phyloP scores from a whole-genome alignment of 2,329 filamentous ascomycete genomes.

The Diaporthe velutina region DNA sequence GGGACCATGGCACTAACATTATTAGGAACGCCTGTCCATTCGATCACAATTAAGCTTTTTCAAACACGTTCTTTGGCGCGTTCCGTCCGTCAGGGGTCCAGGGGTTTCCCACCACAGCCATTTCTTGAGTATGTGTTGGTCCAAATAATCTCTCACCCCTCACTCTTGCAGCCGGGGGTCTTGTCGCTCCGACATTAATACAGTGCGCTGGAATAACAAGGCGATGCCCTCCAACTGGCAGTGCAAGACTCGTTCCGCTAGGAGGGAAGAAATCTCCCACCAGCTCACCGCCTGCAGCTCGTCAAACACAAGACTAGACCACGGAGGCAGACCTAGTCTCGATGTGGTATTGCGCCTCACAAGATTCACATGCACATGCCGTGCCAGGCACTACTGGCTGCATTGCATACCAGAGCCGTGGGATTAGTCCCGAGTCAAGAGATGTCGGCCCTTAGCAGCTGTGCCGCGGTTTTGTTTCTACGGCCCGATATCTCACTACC shows the following conservation, averaged over 20 bases:
- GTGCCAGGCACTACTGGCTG: conserved; percentile 10
- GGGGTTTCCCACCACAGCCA: background rate
- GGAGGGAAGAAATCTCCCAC: background rate
- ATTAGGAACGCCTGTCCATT: background rate
- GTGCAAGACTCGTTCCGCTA: background rate
- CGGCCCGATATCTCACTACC: conserved; percentile 19
- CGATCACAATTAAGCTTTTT: conserved; percentile 4
- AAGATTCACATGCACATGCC: conserved; percentile 28
- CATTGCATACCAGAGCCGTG: conserved; percentile 5
- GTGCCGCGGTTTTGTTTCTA: background rate
- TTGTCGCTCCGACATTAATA: no score
- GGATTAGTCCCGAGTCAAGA: conserved; percentile 20
- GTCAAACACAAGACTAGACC: conserved; percentile 14
- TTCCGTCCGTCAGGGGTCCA: background rate
- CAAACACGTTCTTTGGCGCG: background rate
- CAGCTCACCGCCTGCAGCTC: conserved; percentile 19
- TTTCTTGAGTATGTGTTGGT: no score
- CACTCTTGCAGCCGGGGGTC: no score
- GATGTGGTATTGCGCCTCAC: conserved; percentile 3
- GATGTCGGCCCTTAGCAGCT: conserved; percentile 11
- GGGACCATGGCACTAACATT: no score
- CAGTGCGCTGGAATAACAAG: background rate
- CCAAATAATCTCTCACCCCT: background rate
- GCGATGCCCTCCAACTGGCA: background rate
- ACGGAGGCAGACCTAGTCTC: background rate